Evolutionary conservation across 2,329 filamentous ascomycete species (phyloP), one percentile per base, ranked within the genome.

Genomic region (Amylocarpus encephaloides): DNA sequence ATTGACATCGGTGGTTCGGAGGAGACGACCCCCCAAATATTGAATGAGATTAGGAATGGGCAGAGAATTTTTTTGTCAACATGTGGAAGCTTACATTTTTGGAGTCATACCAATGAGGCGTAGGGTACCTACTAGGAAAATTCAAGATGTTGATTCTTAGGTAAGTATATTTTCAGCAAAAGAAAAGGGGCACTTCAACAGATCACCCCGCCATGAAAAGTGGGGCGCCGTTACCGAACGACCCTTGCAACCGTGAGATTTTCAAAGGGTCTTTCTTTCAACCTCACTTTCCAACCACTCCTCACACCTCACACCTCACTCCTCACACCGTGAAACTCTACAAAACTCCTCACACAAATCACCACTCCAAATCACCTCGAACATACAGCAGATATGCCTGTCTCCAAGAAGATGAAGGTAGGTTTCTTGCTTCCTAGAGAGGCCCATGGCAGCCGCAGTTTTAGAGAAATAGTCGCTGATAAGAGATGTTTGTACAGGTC

Each of bases 361-460:
- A 16, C 18, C 22, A 26, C 15, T 15, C 41, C 18, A 22, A 38
- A 22, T 32, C n/a, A n/a, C 18, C 5, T 9, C 11, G 16, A 36
- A 38, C 29, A 5, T 38, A 42, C 46, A 42, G 29, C 46, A 42
- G 46, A 16, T 9, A 74, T 74, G 72, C 72, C 72, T 51, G 72
- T 75, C 59, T 70, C 70, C 49, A 75, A 75, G 67, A 75, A 75
- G 63, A 70, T 70, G 59, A 66, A 67, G 57, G 68, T 69, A 53
- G 5, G 62, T 60, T 39, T 15, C 29, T 26, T 39, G 12, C n/a
- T 18, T 16, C 15, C 15, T 18, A 15, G 11, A 12, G 33, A 39
- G n/a, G 13, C 5, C 6, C 33, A 32, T 15, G 30, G 7, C 10
- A 16, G 29, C 29, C 33, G 13, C 3, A 22, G 36, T 16, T 29